Base-by-base conservation (phyloP, 345 rosid species). In the Hirschfeldia incana region DNA sequence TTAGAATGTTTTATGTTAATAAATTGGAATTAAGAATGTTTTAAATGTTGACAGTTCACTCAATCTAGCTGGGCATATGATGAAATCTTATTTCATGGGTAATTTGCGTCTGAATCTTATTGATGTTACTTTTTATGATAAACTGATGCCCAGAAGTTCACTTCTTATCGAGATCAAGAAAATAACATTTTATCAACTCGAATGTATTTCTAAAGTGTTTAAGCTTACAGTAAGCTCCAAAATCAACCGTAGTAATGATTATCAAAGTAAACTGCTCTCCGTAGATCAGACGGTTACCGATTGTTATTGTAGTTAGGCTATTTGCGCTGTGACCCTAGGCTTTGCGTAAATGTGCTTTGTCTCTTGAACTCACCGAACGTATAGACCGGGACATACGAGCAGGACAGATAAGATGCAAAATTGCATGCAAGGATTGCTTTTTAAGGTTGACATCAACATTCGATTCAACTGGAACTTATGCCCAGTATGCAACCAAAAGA, bases 331-430 rank as follows among this genome's bases (percentile, higher is more conserved):
- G n/a, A 3, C 49, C 49, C 49, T 42, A 42, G 46, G 46, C 46
- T 39, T 10, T 9, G 4, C 13, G 46, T 39, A 39, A 39, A 42
- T 42, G 49, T 42, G 49, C 49, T 42, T 1, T 42, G 10, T 10
- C 49, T 42, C 13, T 42, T 42, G 49, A 10, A 42, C 49, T 42
- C 49, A 10, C 97, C 46, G 94, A 93, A 64, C 88, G 88, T 36
- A 83, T 91, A 55, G 97, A 91, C 65, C 83, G 94, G 84, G 91
- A 91, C 80, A 76, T 91, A 64, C 85, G 97, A 49, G 83, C 93
- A 17, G 98, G 97, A 76, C 97, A 87, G 80, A 70, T 87, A 65
- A 88, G 89, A 91, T 71, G 60, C 62, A 30, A 21, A 75, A 3
- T 30, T 44, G 28, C 58, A 66, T 29, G 21, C 46, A 58, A 29